Evolutionary conservation across 208 protist species (phyloP).

Genomic region (Trypanosoma mega): DNA sequence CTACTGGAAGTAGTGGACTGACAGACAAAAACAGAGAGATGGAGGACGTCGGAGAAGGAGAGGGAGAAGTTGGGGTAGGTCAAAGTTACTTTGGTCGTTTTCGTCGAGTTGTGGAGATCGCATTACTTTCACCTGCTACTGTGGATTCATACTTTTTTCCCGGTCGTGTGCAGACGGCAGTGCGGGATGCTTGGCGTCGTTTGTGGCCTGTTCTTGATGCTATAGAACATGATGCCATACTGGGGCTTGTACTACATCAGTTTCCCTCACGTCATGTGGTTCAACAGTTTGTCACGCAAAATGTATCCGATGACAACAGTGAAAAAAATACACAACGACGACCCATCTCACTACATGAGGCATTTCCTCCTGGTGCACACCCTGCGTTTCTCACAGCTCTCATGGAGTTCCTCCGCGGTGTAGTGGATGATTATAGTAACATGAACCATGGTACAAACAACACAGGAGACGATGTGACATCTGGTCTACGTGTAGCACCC

Average conservation of each 20-base stretch:
- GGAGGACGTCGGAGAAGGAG: neutral
- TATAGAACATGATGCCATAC: constrained; percentile 30
- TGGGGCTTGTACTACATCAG: constrained; percentile 41
- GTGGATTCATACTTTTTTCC: constrained; percentile 68
- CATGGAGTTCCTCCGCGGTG: constrained; percentile 28
- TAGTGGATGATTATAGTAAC: constrained; percentile 1
- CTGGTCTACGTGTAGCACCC: constrained; percentile 8
- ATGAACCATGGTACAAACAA: constrained; percentile 15
- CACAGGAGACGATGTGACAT: neutral
- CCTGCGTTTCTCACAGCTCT: constrained; percentile 47
- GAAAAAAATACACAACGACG: neutral
- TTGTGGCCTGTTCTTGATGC: constrained; percentile 53
- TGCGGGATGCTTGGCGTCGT: constrained; percentile 42
- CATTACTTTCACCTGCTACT: constrained; percentile 10
- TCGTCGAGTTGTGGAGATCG: constrained; percentile 11
- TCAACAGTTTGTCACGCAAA: constrained; percentile 37
- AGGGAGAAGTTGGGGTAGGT: neutral
- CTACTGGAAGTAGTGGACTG: too few relatives aligned
- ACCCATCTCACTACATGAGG: constrained; percentile 22
- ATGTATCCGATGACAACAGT: constrained; percentile 1
- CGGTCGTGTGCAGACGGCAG: constrained; percentile 49
- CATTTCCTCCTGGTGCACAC: constrained; percentile 54
- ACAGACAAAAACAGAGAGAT: too few relatives aligned
- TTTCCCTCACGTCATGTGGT: constrained; percentile 38
- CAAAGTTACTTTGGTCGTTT: constrained; percentile 20